Evolutionary conservation across 2,329 filamentous ascomycete species (phyloP), one percentile per base, ranked within the genome.

Genomic region (Exserohilum rostratum): DNA sequence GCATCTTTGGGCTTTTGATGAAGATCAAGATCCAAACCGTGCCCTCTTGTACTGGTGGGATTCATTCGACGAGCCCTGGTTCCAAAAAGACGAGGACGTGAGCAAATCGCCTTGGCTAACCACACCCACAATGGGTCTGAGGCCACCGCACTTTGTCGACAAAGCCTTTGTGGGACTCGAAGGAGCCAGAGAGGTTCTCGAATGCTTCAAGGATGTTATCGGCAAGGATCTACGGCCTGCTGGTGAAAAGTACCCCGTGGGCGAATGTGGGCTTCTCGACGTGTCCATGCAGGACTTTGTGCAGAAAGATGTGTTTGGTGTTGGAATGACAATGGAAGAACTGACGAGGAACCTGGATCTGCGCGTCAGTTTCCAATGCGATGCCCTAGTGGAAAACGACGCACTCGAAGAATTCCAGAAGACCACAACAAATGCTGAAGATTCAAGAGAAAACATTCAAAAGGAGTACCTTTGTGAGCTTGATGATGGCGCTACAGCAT

Each of bases 91-190:
- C 17, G 27, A 50, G 2, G 34, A 45, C 18, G 11, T 13, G 5
- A 29, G 13, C 22, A 39, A 29, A n/a, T 38, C 40, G 15, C 29
- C 33, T 6, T 39, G 22, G 35, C 29, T 50, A 7, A 17, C 10
- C 25, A 29, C 44, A 20, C 25, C 15, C n/a, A 29, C 4, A 10
- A 47, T 33, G 11, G 27, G 15, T 29, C 38, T 54, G 7, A 38
- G 34, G 13, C 53, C 50, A 12, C 54, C 50, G n/a, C 43, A 57
- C 37, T 57, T 57, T 27, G 40, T 57, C 22, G 50, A 57, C 22
- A 29, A 43, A n/a, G 44, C 22, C 2, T 51, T 57, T 15, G 45
- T 58, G 31, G 56, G 48, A 10, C 20, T 15, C 1, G 7, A 15
- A 2, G 48, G 48, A 27, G 50, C 53, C n/a, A 37, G 22, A 31